A percentile compares a stretch with the other conserved stretches of the same genome.
phyloP scores from a whole-genome alignment of 1,284 basidiomycete species.

The Hemileia vastatrix region DNA sequence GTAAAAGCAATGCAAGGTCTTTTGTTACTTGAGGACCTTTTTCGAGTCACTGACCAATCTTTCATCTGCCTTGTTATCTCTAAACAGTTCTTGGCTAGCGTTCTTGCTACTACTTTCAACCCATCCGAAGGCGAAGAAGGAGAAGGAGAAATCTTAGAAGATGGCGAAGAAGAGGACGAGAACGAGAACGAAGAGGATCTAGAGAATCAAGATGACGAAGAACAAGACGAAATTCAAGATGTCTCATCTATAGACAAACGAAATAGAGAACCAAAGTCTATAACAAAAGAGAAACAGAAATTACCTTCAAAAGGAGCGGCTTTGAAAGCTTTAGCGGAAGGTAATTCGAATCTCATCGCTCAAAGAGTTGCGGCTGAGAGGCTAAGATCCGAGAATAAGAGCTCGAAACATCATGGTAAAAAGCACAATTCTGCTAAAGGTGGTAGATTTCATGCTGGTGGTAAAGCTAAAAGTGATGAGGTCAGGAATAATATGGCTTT shows the following conservation, averaged over 20 bases:
- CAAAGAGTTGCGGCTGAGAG: too few relatives aligned
- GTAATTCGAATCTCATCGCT: too few relatives aligned
- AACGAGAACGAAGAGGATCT: conserved; percentile 52
- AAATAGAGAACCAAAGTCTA: not conserved
- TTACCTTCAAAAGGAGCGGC: too few relatives aligned
- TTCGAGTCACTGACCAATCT: conserved; percentile 9
- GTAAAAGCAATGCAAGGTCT: conserved; percentile 7
- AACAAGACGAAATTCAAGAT: conserved; percentile 62
- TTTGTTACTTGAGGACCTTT: conserved; percentile 26
- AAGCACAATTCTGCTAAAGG: conserved; percentile 27
- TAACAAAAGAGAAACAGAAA: conserved; percentile 15
- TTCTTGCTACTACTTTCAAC: not conserved
- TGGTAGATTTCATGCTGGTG: conserved; percentile 55
- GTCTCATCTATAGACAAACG: conserved; percentile 35
- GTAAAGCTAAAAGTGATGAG: conserved; percentile 65
- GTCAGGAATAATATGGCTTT: conserved; percentile 70
- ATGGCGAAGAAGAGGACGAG: conserved; percentile 61
- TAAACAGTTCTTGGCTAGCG: not conserved
- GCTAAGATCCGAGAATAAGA: too few relatives aligned
- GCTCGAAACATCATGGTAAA: conserved; percentile 33
- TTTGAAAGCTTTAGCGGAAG: conserved; percentile 23
- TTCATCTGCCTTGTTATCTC: not conserved
- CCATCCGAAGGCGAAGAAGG: conserved; percentile 13
- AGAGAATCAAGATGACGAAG: conserved; percentile 71
- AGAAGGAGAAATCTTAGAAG: conserved; percentile 59